Evolutionary conservation across 2,329 filamentous ascomycete genomes (phyloP).

Genomic region (Ascochyta viciae-villosae): DNA sequence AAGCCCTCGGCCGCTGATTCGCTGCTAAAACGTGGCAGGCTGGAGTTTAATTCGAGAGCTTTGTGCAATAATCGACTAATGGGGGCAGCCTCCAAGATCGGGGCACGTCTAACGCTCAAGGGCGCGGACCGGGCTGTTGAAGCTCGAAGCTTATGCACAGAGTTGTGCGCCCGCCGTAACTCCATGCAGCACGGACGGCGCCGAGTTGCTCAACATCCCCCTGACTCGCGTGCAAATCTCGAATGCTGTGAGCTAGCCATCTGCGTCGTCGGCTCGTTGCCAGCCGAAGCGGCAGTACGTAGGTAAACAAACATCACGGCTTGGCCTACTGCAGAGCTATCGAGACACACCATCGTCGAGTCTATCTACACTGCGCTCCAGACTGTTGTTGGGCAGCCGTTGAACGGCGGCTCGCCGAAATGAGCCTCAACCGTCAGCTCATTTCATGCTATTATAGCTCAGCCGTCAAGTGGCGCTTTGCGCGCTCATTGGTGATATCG

Average conservation of each 20-base stretch:
- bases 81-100: not conserved
- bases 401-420: conserved; percentile 8
- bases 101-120: conserved; percentile 10
- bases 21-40: conserved; percentile 3
- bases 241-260: conserved; percentile 9
- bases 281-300: conserved; percentile 3
- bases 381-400: conserved; percentile 7
- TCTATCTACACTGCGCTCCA: conserved; percentile 1
- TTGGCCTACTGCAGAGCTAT: conserved; percentile 9
- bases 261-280: not conserved
- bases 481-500: conserved; percentile 1
- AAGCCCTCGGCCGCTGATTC: conserved; percentile 9
- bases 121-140: conserved; percentile 4
- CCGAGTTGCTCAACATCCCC: not conserved
- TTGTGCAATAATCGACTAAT: conserved; percentile 5
- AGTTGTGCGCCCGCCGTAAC: not conserved
- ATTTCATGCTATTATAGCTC: not conserved
- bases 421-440: conserved; percentile 3
- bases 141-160: not conserved
- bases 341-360: not conserved
- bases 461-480: conserved; percentile 11
- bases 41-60: conserved; percentile 12
- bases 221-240: conserved; percentile 12
- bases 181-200: not conserved
- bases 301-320: conserved; percentile 4